phyloP scores from a whole-genome alignment of 2,329 filamentous ascomycete genomes.

The Cordyceps tenuipes region DNA sequence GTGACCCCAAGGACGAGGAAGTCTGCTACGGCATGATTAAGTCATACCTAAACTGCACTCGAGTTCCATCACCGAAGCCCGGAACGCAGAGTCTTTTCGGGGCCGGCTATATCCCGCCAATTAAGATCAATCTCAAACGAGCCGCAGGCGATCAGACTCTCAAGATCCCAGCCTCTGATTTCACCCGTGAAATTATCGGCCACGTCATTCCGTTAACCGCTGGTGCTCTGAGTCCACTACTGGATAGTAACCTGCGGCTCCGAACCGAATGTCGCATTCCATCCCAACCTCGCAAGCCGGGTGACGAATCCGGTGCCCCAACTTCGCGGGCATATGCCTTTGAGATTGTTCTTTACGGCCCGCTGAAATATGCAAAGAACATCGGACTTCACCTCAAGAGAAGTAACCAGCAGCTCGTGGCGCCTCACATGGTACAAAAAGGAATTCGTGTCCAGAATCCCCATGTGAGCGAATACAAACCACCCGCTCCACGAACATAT shows the following conservation, averaged over 20 bases:
- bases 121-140: constrained; percentile 63
- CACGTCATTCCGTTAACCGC: constrained; percentile 62
- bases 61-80: constrained; percentile 61
- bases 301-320: constrained; percentile 56
- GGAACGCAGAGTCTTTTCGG: constrained; percentile 50
- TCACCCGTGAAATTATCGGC: constrained; percentile 64
- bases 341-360: constrained; percentile 72
- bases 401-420: constrained; percentile 58
- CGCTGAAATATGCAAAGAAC: constrained; percentile 52
- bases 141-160: constrained; percentile 45
- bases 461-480: constrained; percentile 47
- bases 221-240: constrained; percentile 58
- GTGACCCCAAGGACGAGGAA: constrained; percentile 56
- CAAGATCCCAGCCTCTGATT: constrained; percentile 66
- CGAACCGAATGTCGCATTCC: constrained; percentile 65
- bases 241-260: constrained; percentile 61
- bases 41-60: constrained; percentile 56
- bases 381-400: constrained; percentile 61
- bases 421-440: constrained; percentile 56
- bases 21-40: constrained; percentile 78
- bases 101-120: constrained; percentile 57
- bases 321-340: constrained; percentile 55
- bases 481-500: constrained; percentile 29
- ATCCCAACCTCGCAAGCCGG: constrained; percentile 50
- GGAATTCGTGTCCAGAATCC: constrained; percentile 71